Conservation (phyloP, 345 rosid genomes). For the Pugionium cornutum region DNA sequence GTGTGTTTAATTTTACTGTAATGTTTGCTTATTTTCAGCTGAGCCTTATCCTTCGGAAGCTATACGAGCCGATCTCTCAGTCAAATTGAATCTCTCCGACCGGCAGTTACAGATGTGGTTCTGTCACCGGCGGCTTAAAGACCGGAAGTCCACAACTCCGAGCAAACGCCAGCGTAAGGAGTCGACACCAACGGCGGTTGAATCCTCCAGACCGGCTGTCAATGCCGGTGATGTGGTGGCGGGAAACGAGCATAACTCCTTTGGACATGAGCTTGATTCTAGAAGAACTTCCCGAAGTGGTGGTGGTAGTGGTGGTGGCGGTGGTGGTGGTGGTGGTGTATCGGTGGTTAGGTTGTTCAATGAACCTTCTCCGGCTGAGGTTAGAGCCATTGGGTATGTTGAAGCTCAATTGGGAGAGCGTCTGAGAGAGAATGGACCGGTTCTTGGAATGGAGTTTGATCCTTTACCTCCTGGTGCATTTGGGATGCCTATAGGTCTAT, state of each 20-base stretch:
- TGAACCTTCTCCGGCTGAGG: conserved; percentile 58
- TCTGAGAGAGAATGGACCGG: conserved; percentile 79
- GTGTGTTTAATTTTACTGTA: neutral
- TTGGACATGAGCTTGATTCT: conserved; percentile 45
- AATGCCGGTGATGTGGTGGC: conserved; percentile 45
- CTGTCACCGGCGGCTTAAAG: conserved; percentile 89
- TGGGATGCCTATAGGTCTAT: conserved; percentile 75
- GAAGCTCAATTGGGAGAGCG: conserved; percentile 84
- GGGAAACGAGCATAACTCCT: conserved; percentile 40
- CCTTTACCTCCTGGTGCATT: conserved; percentile 96
- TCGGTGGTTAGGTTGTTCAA: conserved; percentile 51
- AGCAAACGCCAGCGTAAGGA: conserved; percentile 58
- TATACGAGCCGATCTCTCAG: conserved; percentile 69
- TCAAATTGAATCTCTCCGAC: conserved; percentile 72
- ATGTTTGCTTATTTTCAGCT: conserved; percentile 40
- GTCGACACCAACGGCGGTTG: conserved; percentile 34
- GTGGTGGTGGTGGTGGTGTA: conserved; percentile 45
- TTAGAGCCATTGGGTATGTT: conserved; percentile 67
- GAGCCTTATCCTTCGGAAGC: conserved; percentile 82
- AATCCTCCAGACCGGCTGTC: conserved; percentile 1
- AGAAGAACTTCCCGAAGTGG: conserved; percentile 43
- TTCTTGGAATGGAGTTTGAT: conserved; percentile 95
- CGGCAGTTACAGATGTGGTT: conserved; percentile 99
- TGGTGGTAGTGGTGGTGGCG: neutral
- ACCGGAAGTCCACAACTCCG: conserved; percentile 56